Evolutionary conservation across 192 early-diverging fungal species (phyloP), one percentile per base, ranked within the genome.

Genomic region (Rhizophagus prolifer): DNA sequence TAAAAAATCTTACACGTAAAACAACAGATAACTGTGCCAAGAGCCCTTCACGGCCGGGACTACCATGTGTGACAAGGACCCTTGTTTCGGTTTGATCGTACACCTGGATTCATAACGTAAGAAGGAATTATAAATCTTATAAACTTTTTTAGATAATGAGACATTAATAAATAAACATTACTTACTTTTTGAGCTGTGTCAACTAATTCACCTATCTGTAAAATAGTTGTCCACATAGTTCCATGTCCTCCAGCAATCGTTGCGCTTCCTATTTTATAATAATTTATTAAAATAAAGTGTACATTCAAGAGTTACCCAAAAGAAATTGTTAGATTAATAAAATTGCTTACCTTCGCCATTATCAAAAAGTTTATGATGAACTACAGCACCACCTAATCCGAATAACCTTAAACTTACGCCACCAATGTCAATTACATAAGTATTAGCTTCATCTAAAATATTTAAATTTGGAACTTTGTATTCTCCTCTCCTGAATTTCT

Each of bases 151-250:
- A 21, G 25, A 31, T 65, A 7, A 44, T 44, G 9, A 9, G 10
- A 44, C 12, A 44, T 44, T 44, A 44, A 44, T 44, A 44, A 44
- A 9, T n/a, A 10, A 78, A 25, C 5, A 25, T 34, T 65, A 74
- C 74, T 34, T 60, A 72, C 70, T 41, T 78, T 82, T 58, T 87
- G 83, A 9, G 88, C 85, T 5, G 86, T 86, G 41, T 90, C 88
- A 21, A 90, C 86, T 62, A 90, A 79, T 76, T 90, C 85, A 73
- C 88, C 88, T 50, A 90, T 88, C 74, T 90, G 88, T 28, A 90
- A 70, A 19, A 86, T 82, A 9, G 88, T 90, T 14, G 88, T 90
- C 88, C 88, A 90, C 88, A 90, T 90, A 30, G 85, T 88, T 25
- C 88, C 88, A 28, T 82, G 76, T 28, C 88, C 88, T 25, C 88